phyloP scores from a whole-genome alignment of 768 basidiomycete genomes.

The Russula dissimulans region DNA sequence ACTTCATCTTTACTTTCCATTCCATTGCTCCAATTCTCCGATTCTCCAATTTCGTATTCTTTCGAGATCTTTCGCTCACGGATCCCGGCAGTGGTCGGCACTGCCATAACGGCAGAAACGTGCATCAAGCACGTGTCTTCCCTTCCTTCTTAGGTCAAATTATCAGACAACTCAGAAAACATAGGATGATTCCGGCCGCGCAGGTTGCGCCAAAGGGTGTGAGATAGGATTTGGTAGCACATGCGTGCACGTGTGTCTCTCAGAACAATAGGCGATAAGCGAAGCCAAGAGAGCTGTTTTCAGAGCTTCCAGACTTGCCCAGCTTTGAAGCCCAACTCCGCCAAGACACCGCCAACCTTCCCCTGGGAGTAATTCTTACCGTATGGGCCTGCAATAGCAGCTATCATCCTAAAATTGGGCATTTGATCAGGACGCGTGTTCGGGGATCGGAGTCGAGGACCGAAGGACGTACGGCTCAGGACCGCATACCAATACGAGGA shows the following conservation, averaged over 20 bases:
- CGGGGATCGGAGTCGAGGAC: slow-evolving; percentile 3
- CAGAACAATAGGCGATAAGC: too few species aligned
- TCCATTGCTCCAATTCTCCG: too few species aligned
- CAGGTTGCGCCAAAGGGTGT: too few species aligned
- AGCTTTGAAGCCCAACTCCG: slow-evolving; percentile 50
- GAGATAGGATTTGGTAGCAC: too few species aligned
- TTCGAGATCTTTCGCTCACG: too few species aligned
- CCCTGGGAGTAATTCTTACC: slow-evolving; percentile 74
- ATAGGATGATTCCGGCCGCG: too few species aligned
- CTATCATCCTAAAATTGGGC: slow-evolving; percentile 51
- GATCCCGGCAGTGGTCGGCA: too few species aligned
- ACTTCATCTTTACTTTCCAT: too few species aligned
- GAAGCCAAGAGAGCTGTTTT: too few species aligned
- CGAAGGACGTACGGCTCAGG: slow-evolving; percentile 59
- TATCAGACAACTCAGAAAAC: not conserved
- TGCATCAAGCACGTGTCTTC: not conserved
- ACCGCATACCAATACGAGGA: slow-evolving; percentile 71
- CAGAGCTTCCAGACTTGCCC: slow-evolving; percentile 65
- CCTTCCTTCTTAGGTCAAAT: not conserved
- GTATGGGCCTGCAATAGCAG: slow-evolving; percentile 63
- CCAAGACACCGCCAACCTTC: slow-evolving; percentile 53
- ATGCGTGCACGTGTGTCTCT: too few species aligned
- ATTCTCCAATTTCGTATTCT: not conserved
- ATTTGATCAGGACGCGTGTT: not conserved
- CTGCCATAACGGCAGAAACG: not conserved